These are phyloP conservation scores for Ascochyta pisi DNA, from an alignment of 2,329 filamentous ascomycete species.

Conservation along the genomic window DNA sequence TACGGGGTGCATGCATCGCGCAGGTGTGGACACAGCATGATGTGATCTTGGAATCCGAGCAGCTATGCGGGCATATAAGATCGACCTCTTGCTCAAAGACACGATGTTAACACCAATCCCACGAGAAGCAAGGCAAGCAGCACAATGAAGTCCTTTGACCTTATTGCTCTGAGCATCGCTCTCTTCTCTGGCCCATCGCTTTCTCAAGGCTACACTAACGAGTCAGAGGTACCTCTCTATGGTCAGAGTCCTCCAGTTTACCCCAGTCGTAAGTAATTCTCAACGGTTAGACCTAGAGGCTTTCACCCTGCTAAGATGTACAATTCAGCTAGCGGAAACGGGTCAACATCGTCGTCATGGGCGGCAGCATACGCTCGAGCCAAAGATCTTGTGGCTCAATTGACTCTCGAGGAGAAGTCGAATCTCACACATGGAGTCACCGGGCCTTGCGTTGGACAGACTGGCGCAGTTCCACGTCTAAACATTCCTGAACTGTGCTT, in stretches of 20 bases:
- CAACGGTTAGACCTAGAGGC: background rate
- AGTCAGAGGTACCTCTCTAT: constrained; percentile 39
- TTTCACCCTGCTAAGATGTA: constrained; percentile 6
- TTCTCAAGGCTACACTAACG: constrained; percentile 33
- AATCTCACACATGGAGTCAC: constrained; percentile 48
- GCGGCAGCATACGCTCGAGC: constrained; percentile 46
- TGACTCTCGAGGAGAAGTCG: constrained; percentile 54
- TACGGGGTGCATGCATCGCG: constrained; percentile 14
- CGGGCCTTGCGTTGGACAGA: constrained; percentile 46
- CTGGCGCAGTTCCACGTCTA: constrained; percentile 46
- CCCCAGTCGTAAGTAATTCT: constrained; percentile 32
- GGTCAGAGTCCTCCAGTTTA: constrained; percentile 41
- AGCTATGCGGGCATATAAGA: background rate
- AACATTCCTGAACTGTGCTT: constrained; percentile 50
- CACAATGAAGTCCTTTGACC: constrained; percentile 11
- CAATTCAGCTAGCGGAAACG: constrained; percentile 31
- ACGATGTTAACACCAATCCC: background rate
- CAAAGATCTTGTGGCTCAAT: constrained; percentile 46
- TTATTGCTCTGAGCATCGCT: constrained; percentile 17
- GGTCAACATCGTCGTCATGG: constrained; percentile 34
- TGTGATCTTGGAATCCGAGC: background rate
- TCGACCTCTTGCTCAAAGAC: background rate
- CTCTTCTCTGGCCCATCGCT: constrained; percentile 14
- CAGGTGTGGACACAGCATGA: constrained; percentile 4
- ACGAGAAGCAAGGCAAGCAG: background rate